Evolutionary conservation across 257 asterid genomes (phyloP).

Genomic region (Eucommia ulmoides): DNA sequence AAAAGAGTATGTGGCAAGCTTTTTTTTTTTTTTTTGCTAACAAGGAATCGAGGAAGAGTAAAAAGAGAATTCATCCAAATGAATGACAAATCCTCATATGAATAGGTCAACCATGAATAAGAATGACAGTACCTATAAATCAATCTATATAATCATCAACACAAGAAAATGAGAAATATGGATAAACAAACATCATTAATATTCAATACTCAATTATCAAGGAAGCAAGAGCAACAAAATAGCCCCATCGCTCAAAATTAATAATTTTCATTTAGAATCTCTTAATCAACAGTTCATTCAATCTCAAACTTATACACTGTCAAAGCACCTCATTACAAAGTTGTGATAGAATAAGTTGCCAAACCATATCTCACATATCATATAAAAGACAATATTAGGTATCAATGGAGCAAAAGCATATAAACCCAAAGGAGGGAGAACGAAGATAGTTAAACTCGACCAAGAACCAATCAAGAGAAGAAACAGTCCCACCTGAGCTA

Average conservation of each 20-base stretch:
- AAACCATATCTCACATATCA: constrained; percentile 11
- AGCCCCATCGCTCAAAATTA: neutral
- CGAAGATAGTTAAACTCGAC: neutral
- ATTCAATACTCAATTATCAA: neutral
- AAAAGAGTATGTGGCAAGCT: too few species aligned
- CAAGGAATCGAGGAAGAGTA: too few species aligned
- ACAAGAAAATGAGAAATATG: too few species aligned
- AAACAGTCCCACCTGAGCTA: constrained; percentile 62
- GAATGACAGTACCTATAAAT: too few species aligned
- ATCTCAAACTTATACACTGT: neutral
- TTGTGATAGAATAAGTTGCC: neutral
- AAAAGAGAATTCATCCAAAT: neutral
- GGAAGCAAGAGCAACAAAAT: neutral
- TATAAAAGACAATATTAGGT: constrained; percentile 14
- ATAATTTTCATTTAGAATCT: neutral
- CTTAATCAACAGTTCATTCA: too few species aligned
- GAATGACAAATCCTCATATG: neutral
- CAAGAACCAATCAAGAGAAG: constrained; percentile 9
- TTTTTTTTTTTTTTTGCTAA: too few species aligned
- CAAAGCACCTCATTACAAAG: too few species aligned
- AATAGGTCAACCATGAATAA: neutral
- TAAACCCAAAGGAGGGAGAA: constrained; percentile 3
- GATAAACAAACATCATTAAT: too few species aligned
- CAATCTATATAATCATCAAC: neutral
- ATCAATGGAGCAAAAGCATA: neutral